phyloP scores from a whole-genome alignment of 192 early-diverging fungal species.

The Coemansia asiatica region DNA sequence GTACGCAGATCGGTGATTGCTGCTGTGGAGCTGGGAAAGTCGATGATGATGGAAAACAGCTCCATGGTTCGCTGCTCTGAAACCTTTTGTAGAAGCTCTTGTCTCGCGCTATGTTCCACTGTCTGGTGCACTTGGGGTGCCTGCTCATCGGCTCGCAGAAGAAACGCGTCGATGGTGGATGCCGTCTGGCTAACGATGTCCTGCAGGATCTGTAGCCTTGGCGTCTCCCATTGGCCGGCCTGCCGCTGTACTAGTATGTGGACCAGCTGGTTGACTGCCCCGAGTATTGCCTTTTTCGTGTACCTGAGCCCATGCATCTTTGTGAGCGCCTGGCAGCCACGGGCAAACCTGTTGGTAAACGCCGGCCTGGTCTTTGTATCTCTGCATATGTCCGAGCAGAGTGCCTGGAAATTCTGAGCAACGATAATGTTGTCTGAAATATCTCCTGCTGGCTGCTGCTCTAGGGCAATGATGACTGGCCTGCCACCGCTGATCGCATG shows the following conservation, averaged over 20 bases:
- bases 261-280: slow-evolving; percentile 15
- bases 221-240: slow-evolving; percentile 20
- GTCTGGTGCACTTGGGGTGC: slow-evolving; percentile 5
- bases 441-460: too few species aligned
- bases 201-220: not conserved
- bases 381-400: not conserved
- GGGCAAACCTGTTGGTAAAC: slow-evolving; percentile 16
- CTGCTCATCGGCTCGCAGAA: not conserved
- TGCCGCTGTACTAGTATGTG: slow-evolving; percentile 7
- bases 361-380: not conserved
- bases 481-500: not conserved
- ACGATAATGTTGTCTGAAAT: too few species aligned
- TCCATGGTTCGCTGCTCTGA: slow-evolving; percentile 54
- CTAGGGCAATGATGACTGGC: not conserved
- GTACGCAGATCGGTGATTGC: slow-evolving; percentile 66
- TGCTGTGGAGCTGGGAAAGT: slow-evolving; percentile 63
- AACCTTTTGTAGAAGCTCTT: slow-evolving; percentile 14
- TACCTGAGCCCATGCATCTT: slow-evolving; percentile 8
- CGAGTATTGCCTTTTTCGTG: not conserved
- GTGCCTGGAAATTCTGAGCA: not conserved
- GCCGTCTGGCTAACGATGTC: not conserved
- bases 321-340: slow-evolving; percentile 13
- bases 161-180: slow-evolving; percentile 14
- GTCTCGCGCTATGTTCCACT: not conserved
- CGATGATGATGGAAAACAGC: slow-evolving; percentile 74